Evolutionary conservation across 1,284 basidiomycete genomes (phyloP), one percentile per base, ranked within the genome.

Genomic region (Tylopilus sp.): DNA sequence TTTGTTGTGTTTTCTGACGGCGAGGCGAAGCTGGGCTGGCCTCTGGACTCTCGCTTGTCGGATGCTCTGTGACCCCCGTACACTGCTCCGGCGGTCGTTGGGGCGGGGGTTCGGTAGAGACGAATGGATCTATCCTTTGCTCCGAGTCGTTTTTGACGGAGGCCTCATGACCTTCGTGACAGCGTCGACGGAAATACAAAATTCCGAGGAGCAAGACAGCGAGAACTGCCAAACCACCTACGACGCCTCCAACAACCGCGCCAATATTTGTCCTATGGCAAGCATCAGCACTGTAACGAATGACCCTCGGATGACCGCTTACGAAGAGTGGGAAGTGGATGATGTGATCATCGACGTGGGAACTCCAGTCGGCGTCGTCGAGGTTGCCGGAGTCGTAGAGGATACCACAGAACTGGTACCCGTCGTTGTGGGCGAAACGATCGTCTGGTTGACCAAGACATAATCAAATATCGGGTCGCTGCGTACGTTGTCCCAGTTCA

Each of bases 401-500:
- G 41, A 42, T 8, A 17, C 17, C 1, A 17, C 21, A n/a, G 55
- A 48, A 17, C 28, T 12, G 0, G 47, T 6, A 6, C 21, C 6
- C 21, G 6, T 50, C 9, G 34, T 39, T 7, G 36, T 34, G 2
- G 26, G 5, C 0, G 41, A 31, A 39, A 58, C 38, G n/a, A 47
- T 8, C 2, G 57, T 50, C 29, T 59, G 41, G 31, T 59, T 56
- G 33, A 60, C 44, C 9, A 14, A 5, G 9, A 44, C 59, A 29
- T 56, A 55, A 47, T 60, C 59, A 29, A 59, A 56, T 43, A 58
- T 51, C 50, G 59, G 51, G 31, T 46, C 45, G 17, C 54, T 57
- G 18, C 34, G 44, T 35, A 29, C 33, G 24, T 47, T 50, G 15
- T 44, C 40, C 50, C 45, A 57, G 29, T 46, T 43, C 20, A 24